phyloP scores from a whole-genome alignment of 2,329 filamentous ascomycete genomes.

The Beauveria asiatica region DNA sequence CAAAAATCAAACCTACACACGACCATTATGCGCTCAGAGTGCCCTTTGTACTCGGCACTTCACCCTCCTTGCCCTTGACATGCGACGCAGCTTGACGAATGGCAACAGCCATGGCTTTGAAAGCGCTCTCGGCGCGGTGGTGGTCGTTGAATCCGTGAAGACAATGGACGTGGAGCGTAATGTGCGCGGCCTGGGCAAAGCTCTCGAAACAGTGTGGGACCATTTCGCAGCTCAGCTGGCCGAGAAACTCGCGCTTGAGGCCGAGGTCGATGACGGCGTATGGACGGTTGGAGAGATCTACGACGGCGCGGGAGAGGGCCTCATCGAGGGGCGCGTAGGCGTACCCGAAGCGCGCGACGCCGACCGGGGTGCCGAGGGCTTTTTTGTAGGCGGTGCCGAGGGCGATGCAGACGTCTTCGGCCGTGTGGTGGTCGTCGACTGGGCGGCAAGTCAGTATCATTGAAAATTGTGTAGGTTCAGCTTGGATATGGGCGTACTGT shows the following conservation, averaged over 20 bases:
- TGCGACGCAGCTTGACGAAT: constrained; percentile 66
- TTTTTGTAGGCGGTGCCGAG: constrained; percentile 77
- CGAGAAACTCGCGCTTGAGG: constrained; percentile 84
- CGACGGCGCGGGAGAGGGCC: constrained; percentile 83
- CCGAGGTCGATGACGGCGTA: constrained; percentile 78
- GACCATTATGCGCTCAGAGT: constrained; percentile 55
- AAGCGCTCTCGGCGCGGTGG: constrained; percentile 90
- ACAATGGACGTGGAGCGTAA: constrained; percentile 95
- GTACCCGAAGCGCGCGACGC: constrained; percentile 81
- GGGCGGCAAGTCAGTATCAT: not conserved
- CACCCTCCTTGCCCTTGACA: constrained; percentile 74
- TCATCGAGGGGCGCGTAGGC: constrained; percentile 94
- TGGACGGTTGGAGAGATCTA: constrained; percentile 90
- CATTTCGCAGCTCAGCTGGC: constrained; percentile 92
- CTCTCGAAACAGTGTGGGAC: constrained; percentile 90
- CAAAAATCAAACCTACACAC: not conserved
- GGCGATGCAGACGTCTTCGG: constrained; percentile 90
- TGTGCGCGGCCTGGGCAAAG: constrained; percentile 81
- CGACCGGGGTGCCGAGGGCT: constrained; percentile 68
- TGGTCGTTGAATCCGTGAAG: constrained; percentile 89
- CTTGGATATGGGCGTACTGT: constrained; percentile 54
- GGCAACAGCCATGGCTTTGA: constrained; percentile 91
- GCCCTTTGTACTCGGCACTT: constrained; percentile 94
- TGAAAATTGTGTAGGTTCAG: not conserved
- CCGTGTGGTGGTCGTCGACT: constrained; percentile 98